Evolutionary conservation across 176 grass and related monocot genomes (phyloP).

Genomic region (Carex parvula): DNA sequence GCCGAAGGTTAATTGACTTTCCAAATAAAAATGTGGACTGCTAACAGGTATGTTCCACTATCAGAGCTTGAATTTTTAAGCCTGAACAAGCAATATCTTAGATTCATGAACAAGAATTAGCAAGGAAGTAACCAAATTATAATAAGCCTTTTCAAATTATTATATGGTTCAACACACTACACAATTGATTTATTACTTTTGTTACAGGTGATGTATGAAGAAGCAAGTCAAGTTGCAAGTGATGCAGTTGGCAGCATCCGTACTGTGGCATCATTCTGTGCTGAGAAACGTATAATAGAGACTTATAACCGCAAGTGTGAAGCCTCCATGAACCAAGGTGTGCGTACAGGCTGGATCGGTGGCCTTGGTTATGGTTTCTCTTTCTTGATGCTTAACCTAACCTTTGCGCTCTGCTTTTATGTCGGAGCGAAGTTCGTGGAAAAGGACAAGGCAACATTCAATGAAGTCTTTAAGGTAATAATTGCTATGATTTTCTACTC

Average conservation of each 20-base stretch:
- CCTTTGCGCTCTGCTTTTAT: slow-evolving; percentile 52
- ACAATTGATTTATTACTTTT: slow-evolving; percentile 3
- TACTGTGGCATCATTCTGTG: slow-evolving; percentile 53
- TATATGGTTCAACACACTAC: neutral
- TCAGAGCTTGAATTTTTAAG: neutral
- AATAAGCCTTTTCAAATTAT: neutral
- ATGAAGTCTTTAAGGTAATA: slow-evolving; percentile 48
- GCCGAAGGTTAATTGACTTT: neutral
- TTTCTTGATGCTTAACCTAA: slow-evolving; percentile 34
- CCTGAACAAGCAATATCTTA: too few species aligned
- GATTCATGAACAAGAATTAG: neutral
- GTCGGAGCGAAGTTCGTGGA: slow-evolving; percentile 38
- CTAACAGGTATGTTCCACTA: neutral
- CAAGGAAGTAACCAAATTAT: neutral
- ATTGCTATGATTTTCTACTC: neutral
- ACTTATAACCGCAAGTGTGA: slow-evolving; percentile 45
- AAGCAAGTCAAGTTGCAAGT: slow-evolving; percentile 52
- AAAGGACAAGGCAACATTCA: slow-evolving; percentile 40
- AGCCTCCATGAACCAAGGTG: slow-evolving; percentile 36
- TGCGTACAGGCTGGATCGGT: slow-evolving; percentile 42
- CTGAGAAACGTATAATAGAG: slow-evolving; percentile 40
- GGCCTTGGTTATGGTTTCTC: slow-evolving; percentile 48
- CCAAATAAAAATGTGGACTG: neutral
- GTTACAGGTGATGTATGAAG: slow-evolving; percentile 47
- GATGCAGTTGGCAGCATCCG: slow-evolving; percentile 48